These are phyloP conservation scores for Taphrina flavorubra DNA, from an alignment of 1,139 yeast species.

Conservation along the genomic window DNA sequence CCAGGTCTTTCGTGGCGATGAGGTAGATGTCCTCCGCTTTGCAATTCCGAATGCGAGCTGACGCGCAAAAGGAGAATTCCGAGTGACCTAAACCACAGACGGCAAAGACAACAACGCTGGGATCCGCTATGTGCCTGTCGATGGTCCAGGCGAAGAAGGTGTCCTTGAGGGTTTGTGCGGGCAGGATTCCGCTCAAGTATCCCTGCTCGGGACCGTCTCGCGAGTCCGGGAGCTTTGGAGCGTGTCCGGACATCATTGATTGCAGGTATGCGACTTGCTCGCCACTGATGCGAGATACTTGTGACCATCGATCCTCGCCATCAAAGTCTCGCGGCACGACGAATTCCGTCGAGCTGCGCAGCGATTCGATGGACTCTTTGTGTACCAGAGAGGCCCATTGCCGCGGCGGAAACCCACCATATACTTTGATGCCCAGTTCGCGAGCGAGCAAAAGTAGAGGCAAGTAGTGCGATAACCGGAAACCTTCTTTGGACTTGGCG, in stretches of 20 bases:
- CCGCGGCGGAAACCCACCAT: conserved; percentile 32
- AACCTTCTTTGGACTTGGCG: conserved; percentile 11
- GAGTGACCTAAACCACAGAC: conserved; percentile 28
- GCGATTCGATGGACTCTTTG: conserved; percentile 14
- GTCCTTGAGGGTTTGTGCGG: conserved; percentile 25
- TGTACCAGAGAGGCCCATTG: conserved; percentile 26
- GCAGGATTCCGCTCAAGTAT: conserved; percentile 12
- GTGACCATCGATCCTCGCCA: conserved; percentile 5
- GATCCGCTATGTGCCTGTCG: conserved; percentile 10
- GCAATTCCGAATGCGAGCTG: conserved; percentile 2
- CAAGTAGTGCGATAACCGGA: conserved; percentile 13
- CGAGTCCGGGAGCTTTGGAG: conserved; percentile 4
- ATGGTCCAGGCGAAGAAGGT: conserved; percentile 30
- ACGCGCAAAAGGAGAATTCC: conserved; percentile 10
- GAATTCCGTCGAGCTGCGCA: not conserved
- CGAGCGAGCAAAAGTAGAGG: conserved; percentile 16
- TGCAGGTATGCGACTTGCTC: conserved; percentile 26
- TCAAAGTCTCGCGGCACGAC: not conserved
- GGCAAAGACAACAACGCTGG: conserved; percentile 8
- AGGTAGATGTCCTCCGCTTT: not conserved
- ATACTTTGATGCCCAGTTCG: conserved; percentile 12
- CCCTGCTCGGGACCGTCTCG: not conserved
- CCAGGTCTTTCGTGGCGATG: conserved; percentile 17
- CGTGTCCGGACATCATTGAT: conserved; percentile 24
- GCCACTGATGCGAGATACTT: conserved; percentile 8